Base-by-base conservation (phyloP, 2,329 filamentous ascomycete species). In the Cordyceps militaris region DNA sequence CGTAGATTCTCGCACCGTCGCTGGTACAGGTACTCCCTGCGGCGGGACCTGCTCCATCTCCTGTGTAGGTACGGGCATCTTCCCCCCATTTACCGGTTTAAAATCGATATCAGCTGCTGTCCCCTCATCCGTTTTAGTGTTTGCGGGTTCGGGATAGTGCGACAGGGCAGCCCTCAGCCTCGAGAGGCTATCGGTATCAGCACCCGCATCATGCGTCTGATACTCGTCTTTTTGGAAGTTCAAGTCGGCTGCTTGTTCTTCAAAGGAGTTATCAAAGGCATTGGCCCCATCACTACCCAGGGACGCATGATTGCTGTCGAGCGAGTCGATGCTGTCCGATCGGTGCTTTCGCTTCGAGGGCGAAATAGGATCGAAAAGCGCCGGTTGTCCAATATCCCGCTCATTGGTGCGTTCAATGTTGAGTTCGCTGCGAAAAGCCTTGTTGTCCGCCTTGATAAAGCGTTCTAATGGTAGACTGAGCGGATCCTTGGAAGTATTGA, bases 371-470 rank as follows among this genome's bases (percentile, higher is more conserved):
- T 76, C 75, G n/a, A 71, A 60, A 13, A 63, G 34, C 14, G 65
- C 63, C 9, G 43, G 61, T 8, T 60, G 43, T n/a, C n/a, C n/a
- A n/a, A n/a, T n/a, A n/a, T 66, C 62, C 7, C 62, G 57, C 19
- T 68, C 63, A 3, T 65, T 62, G 10, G 62, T 61, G 49, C 63
- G 63, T 60, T 77, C 75, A 42, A 72, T 70, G 21, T 68, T 69
- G 7, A 82, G 69, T 62, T 83, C 80, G 51, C 75, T 72, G 19
- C 73, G 72, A 65, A 83, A 83, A 2, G 72, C 70, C 57, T 74
- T 74, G 61, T 83, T 83, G 52, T 83, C 80, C 38, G 72, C 72
- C 40, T 72, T 73, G 5, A 78, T 71, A 63, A 83, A 83, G 32
- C 73, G 71, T 66, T 79, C 68, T 10, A 72, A 61, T 2, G 65